phyloP scores from a whole-genome alignment of 768 basidiomycete genomes.

The Auriscalpium microsporum region DNA sequence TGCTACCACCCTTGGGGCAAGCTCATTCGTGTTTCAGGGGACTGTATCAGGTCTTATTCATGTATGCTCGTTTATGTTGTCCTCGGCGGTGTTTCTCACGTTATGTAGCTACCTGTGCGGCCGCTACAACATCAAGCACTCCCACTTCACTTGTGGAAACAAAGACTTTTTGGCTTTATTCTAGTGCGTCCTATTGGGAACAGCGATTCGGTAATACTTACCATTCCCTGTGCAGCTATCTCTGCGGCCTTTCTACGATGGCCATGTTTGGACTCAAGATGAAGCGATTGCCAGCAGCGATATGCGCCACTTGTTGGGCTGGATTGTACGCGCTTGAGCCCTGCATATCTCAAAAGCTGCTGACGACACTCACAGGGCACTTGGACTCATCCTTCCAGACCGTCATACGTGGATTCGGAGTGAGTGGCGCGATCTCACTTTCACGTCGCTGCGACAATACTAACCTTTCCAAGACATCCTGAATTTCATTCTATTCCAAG shows the following conservation, averaged over 20 bases:
- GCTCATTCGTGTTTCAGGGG: slow-evolving; percentile 31
- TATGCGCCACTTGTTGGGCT: slow-evolving; percentile 51
- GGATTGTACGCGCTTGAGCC: slow-evolving; percentile 31
- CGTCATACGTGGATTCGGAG: slow-evolving; percentile 29
- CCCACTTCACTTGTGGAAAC: slow-evolving; percentile 32
- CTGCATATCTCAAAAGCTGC: not conserved
- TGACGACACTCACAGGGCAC: slow-evolving; percentile 27
- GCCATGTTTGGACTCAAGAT: slow-evolving; percentile 64
- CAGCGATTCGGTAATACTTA: not conserved
- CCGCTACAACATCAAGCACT: slow-evolving; percentile 25
- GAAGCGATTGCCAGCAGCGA: slow-evolving; percentile 55
- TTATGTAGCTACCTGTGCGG: slow-evolving; percentile 33
- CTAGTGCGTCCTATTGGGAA: slow-evolving; percentile 18
- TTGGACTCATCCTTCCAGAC: slow-evolving; percentile 31
- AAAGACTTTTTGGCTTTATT: slow-evolving; percentile 34
- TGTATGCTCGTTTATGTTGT: slow-evolving; percentile 22
- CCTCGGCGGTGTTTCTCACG: not conserved
- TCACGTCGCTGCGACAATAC: slow-evolving; percentile 1
- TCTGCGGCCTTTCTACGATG: slow-evolving; percentile 45
- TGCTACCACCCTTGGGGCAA: not conserved
- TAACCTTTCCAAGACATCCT: slow-evolving; percentile 38
- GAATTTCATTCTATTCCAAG: slow-evolving; percentile 71
- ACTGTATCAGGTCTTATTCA: slow-evolving; percentile 48
- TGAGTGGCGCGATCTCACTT: slow-evolving; percentile 17
- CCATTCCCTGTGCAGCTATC: slow-evolving; percentile 22